phyloP scores from a whole-genome alignment of 2,329 filamentous ascomycete species.

The Trichoderma sp. region DNA sequence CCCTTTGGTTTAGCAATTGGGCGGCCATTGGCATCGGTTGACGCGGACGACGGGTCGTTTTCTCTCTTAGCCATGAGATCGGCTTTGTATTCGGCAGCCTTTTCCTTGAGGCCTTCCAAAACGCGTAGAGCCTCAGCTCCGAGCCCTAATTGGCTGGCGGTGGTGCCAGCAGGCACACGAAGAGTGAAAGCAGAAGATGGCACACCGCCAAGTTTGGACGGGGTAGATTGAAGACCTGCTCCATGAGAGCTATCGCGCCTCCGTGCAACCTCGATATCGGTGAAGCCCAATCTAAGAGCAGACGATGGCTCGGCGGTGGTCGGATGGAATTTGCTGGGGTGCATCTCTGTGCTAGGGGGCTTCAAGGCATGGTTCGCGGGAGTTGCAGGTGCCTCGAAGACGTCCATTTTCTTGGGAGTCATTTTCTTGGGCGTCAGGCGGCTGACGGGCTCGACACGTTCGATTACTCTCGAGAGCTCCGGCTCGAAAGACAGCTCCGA shows the following conservation, averaged over 20 bases:
- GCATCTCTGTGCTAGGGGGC: slow-evolving; percentile 79
- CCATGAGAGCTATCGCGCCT: slow-evolving; percentile 32
- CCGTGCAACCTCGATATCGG: slow-evolving; percentile 55
- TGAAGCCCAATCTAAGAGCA: slow-evolving; percentile 77
- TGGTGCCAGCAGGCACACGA: slow-evolving; percentile 55
- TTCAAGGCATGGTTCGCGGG: slow-evolving; percentile 66
- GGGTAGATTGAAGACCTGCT: slow-evolving; percentile 52
- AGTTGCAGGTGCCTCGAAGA: slow-evolving; percentile 43
- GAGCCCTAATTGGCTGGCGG: slow-evolving; percentile 47
- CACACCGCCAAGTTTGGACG: slow-evolving; percentile 52
- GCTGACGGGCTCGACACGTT: neutral
- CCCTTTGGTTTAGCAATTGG: slow-evolving; percentile 79
- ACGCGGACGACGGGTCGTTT: slow-evolving; percentile 35
- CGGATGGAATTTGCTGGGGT: slow-evolving; percentile 76
- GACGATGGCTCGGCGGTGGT: slow-evolving; percentile 76
- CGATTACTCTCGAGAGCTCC: neutral
- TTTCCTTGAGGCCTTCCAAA: slow-evolving; percentile 66
- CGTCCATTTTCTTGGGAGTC: slow-evolving; percentile 27
- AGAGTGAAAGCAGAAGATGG: slow-evolving; percentile 65
- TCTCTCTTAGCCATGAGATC: slow-evolving; percentile 62
- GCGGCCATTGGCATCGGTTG: slow-evolving; percentile 48
- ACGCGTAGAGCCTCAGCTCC: slow-evolving; percentile 59
- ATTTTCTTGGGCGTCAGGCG: slow-evolving; percentile 18
- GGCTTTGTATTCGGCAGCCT: slow-evolving; percentile 68
- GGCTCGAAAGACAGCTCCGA: slow-evolving; percentile 26